Percentiles rank a stretch among this genome's conserved stretches.
These are phyloP conservation scores for Phytophthora crassamura DNA, from an alignment of 352 stramenopile genomes.

Conservation along the genomic window DNA sequence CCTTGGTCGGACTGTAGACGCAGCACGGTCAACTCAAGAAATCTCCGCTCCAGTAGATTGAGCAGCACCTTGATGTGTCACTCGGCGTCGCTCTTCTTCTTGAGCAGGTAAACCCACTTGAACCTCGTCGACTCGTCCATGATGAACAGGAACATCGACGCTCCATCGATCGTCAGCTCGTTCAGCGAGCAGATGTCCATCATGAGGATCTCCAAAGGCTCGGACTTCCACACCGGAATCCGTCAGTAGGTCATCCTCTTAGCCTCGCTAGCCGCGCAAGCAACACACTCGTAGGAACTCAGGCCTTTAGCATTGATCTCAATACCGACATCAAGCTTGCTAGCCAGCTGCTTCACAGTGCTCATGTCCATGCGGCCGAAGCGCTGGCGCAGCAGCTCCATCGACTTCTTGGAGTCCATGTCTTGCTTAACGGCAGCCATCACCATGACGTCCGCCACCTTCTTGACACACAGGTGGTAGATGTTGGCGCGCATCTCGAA, in stretches of 20 bases:
- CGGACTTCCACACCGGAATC: background rate
- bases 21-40: background rate
- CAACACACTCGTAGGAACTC: slow-evolving; percentile 18
- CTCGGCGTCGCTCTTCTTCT: slow-evolving; percentile 19
- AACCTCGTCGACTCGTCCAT: slow-evolving; percentile 19
- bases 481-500: slow-evolving; percentile 16
- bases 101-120: slow-evolving; percentile 21
- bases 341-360: background rate
- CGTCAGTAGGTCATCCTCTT: slow-evolving; percentile 18
- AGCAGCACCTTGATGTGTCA: slow-evolving; percentile 14
- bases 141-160: slow-evolving; percentile 19
- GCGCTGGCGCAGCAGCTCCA: slow-evolving; percentile 19
- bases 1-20: slow-evolving; percentile 4
- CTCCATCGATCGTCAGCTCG: background rate
- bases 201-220: background rate
- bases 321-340: slow-evolving; percentile 17
- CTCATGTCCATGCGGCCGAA: slow-evolving; percentile 15
- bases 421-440: slow-evolving; percentile 8
- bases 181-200: slow-evolving; percentile 17
- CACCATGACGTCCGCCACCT: slow-evolving; percentile 8
- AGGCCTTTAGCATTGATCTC: slow-evolving; percentile 19
- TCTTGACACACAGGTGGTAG: slow-evolving; percentile 9
- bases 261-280: slow-evolving; percentile 2
- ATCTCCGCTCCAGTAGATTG: slow-evolving; percentile 9
- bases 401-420: background rate